These are phyloP conservation scores for Pseudozyma sp. DNA, from an alignment of 1,284 basidiomycete genomes.

Conservation along the genomic window DNA sequence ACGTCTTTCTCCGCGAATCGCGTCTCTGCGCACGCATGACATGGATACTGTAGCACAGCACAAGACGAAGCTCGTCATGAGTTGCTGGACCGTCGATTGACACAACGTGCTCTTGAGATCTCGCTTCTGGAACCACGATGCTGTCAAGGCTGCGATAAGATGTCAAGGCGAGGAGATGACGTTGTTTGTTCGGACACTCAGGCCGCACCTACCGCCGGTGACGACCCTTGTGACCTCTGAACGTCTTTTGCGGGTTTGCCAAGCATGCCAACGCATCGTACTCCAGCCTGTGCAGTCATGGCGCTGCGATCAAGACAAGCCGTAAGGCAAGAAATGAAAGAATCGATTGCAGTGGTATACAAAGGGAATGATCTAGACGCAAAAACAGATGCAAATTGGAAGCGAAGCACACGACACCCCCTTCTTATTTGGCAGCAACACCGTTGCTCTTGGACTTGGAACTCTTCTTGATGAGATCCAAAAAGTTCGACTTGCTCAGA, in stretches of 20 bases:
- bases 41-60: too few species aligned
- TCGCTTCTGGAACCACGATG: background rate
- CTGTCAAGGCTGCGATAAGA: background rate
- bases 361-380: slow-evolving; percentile 1
- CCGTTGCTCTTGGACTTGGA: slow-evolving; percentile 19
- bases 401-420: background rate
- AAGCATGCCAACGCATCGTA: background rate
- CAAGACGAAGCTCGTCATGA: too few species aligned
- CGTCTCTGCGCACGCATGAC: too few species aligned
- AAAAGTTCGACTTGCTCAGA: slow-evolving; percentile 66
- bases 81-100: background rate
- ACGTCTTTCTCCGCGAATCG: too few species aligned
- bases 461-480: slow-evolving; percentile 62
- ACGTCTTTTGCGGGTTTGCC: too few species aligned
- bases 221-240: background rate
- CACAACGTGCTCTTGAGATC: background rate
- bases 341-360: slow-evolving; percentile 14
- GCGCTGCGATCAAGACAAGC: background rate
- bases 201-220: slow-evolving; percentile 1
- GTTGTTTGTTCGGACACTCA: background rate
- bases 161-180: background rate
- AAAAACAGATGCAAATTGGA: background rate
- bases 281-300: too few species aligned
- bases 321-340: background rate
- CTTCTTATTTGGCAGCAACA: slow-evolving; percentile 37